These are phyloP conservation scores for Camelina hispida DNA, from an alignment of 345 rosid species.

Conservation along the genomic window DNA sequence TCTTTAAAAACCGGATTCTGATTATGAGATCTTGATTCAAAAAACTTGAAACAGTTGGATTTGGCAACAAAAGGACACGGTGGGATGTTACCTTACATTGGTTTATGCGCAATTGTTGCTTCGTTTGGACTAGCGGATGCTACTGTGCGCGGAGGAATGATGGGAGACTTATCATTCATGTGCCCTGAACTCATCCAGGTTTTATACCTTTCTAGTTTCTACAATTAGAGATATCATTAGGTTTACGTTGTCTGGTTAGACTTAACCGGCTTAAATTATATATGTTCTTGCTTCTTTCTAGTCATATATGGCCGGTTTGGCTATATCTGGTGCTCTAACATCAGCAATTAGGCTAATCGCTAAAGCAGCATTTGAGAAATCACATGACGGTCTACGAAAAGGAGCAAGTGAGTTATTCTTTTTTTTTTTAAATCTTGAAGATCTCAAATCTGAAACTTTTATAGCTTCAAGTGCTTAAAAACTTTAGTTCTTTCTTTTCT, in stretches of 20 bases:
- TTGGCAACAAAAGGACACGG: constrained; percentile 73
- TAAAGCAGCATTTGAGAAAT: constrained; percentile 73
- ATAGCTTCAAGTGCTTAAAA: constrained; percentile 5
- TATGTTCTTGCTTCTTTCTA: constrained; percentile 36
- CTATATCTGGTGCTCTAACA: constrained; percentile 77
- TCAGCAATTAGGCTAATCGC: constrained; percentile 77
- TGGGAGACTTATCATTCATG: constrained; percentile 88
- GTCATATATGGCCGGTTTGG: constrained; percentile 85
- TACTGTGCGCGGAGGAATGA: constrained; percentile 82
- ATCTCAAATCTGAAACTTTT: not conserved
- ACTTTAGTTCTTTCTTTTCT: too few relatives aligned
- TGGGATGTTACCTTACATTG: constrained; percentile 65
- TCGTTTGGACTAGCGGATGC: constrained; percentile 84
- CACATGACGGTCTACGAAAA: constrained; percentile 70
- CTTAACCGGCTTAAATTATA: not conserved
- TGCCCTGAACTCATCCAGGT: constrained; percentile 86
- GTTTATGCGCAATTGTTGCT: constrained; percentile 63
- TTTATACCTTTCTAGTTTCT: constrained; percentile 16
- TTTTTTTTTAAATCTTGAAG: not conserved
- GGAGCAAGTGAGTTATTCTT: constrained; percentile 63
- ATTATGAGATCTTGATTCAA: not conserved
- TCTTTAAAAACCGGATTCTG: not conserved
- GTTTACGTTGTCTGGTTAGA: not conserved
- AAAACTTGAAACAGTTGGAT: constrained; percentile 61
- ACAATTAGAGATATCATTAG: not conserved